Percentiles rank a stretch among this genome's conserved stretches.
Conservation (phyloP, 2,329 filamentous ascomycete genomes). For the Apiospora phragmitis region DNA sequence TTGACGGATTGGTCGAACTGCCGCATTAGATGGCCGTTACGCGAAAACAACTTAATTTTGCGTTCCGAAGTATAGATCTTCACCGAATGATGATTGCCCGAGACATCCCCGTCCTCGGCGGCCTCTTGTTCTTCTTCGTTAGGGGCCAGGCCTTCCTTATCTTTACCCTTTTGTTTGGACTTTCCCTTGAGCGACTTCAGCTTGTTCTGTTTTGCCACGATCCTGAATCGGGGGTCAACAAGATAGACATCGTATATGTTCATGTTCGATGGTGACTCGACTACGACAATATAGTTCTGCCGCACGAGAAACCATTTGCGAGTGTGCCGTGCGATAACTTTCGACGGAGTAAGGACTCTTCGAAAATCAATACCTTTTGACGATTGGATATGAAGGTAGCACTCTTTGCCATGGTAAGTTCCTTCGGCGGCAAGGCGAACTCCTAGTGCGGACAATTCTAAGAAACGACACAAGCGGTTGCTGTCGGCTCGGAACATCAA, state of each 20-base stretch:
- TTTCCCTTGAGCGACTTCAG: constrained; percentile 52
- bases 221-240: constrained; percentile 84
- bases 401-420: constrained; percentile 97
- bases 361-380: constrained; percentile 86
- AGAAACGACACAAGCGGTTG: constrained; percentile 91
- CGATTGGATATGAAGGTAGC: constrained; percentile 87
- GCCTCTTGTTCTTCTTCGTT: constrained; percentile 25
- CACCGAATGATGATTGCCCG: constrained; percentile 74
- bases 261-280: constrained; percentile 98
- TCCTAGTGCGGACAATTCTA: constrained; percentile 91
- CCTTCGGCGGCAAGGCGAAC: constrained; percentile 93
- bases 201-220: constrained; percentile 71
- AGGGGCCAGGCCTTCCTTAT: constrained; percentile 41
- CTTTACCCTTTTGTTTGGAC: constrained; percentile 21
- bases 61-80: constrained; percentile 90
- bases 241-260: constrained; percentile 98
- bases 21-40: constrained; percentile 83
- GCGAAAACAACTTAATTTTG: constrained; percentile 85
- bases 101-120: constrained; percentile 35
- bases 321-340: constrained; percentile 79
- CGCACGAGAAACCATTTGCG: constrained; percentile 98
- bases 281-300: constrained; percentile 95
- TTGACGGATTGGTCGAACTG: constrained; percentile 94
- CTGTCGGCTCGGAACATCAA: constrained; percentile 96
- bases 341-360: constrained; percentile 73